Conservation (phyloP, 257 asterid genomes). For the Cordia subcordata region DNA sequence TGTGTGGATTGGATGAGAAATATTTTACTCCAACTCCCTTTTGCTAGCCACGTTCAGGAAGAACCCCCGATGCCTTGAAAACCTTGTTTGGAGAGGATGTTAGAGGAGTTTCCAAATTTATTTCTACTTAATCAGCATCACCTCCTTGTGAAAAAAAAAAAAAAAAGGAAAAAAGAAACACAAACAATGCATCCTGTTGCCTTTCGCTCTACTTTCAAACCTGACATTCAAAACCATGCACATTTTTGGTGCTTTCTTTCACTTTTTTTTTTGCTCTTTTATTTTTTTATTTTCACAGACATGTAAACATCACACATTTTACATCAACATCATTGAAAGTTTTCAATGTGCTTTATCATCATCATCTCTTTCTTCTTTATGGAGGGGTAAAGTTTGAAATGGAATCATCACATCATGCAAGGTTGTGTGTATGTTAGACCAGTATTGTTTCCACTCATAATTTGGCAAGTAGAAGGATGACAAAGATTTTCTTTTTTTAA, state of each 20-base stretch:
- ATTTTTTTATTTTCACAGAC: too few relatives aligned
- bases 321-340: neutral
- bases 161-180: neutral
- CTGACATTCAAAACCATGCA: neutral
- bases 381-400: constrained; percentile 1
- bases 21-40: too few relatives aligned
- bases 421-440: too few relatives aligned
- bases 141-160: too few relatives aligned
- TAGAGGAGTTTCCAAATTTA: too few relatives aligned
- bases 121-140: too few relatives aligned
- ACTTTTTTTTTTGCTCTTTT: too few relatives aligned
- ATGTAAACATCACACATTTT: neutral
- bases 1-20: too few relatives aligned
- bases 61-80: too few relatives aligned
- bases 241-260: neutral
- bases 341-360: constrained; percentile 1
- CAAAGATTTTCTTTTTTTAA: constrained; percentile 13
- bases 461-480: constrained; percentile 10
- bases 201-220: neutral
- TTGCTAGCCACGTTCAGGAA: too few relatives aligned
- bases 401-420: neutral
- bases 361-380: neutral
- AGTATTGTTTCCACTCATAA: constrained; percentile 4
- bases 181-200: neutral
- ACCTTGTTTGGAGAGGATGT: too few relatives aligned